Conservation (phyloP, 768 basidiomycete genomes). For the Amanita subjunquillea region DNA sequence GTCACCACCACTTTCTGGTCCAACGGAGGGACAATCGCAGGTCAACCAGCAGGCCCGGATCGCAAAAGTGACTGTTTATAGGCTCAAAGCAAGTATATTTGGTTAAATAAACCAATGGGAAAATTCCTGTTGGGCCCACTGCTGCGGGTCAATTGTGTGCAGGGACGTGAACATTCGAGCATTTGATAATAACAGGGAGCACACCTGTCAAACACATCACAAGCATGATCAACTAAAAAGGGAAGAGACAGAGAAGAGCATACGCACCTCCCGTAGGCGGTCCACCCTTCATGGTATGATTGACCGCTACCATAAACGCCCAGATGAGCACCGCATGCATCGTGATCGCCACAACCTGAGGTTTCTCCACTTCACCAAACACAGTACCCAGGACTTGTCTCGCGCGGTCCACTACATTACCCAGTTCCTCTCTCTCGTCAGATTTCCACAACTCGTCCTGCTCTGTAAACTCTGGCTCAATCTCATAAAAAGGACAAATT, state of each 20-base stretch:
- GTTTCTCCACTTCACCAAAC: conserved; percentile 30
- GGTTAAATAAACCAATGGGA: too few relatives aligned
- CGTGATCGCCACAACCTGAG: conserved; percentile 54
- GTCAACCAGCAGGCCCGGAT: conserved; percentile 18
- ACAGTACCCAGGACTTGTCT: conserved; percentile 41
- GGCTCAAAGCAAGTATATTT: too few relatives aligned
- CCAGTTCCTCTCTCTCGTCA: conserved; percentile 40
- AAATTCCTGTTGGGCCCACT: too few relatives aligned
- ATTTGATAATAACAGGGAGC: conserved; percentile 15
- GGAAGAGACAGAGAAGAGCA: background rate
- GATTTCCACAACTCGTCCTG: conserved; percentile 54
- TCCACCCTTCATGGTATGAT: conserved; percentile 25
- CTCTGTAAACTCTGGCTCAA: conserved; percentile 53
- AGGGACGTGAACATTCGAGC: background rate
- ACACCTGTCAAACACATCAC: conserved; percentile 10
- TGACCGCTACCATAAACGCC: conserved; percentile 39
- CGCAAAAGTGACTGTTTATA: too few relatives aligned
- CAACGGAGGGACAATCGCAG: conserved; percentile 57
- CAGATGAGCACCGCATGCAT: conserved; percentile 56
- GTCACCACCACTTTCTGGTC: conserved; percentile 56
- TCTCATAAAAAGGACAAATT: conserved; percentile 38
- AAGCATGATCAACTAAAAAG: background rate
- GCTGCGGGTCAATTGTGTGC: background rate
- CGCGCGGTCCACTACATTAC: conserved; percentile 37
- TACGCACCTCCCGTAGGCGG: conserved; percentile 56